These are phyloP conservation scores for Blastobotrys parvus DNA, from an alignment of 805 yeast genomes.

Conservation along the genomic window DNA sequence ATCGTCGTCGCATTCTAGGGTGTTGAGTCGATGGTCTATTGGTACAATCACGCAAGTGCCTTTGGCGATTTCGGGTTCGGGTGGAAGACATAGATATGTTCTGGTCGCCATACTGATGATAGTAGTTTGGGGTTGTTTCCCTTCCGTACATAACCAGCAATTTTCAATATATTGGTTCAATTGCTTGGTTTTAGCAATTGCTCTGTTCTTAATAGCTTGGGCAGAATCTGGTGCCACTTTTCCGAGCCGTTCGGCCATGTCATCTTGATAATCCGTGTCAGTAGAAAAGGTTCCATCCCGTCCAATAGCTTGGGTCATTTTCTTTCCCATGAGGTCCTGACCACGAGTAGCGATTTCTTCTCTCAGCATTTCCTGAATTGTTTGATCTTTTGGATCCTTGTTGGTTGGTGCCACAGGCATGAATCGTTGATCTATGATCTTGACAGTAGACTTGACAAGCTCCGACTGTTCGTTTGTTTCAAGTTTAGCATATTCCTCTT, in stretches of 20 bases:
- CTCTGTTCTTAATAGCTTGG: constrained; percentile 25
- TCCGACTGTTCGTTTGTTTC: no score
- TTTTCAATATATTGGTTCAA: constrained; percentile 27
- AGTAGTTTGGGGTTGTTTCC: constrained; percentile 19
- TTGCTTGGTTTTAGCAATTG: constrained; percentile 22
- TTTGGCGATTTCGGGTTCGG: constrained; percentile 33
- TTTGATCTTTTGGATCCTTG: constrained; percentile 1
- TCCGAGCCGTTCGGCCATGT: constrained; percentile 33
- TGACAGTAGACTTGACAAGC: no score
- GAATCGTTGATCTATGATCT: constrained; percentile 4
- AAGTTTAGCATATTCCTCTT: constrained; percentile 18
- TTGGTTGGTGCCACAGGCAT: constrained; percentile 5
- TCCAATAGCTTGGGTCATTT: constrained; percentile 30
- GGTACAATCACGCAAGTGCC: constrained; percentile 36
- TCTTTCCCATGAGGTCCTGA: constrained; percentile 18
- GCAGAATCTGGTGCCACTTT: constrained; percentile 20
- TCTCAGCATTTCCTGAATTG: constrained; percentile 29
- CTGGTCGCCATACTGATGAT: constrained; percentile 30
- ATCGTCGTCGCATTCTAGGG: constrained; percentile 35
- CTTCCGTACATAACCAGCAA: constrained; percentile 33
- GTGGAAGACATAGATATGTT: constrained; percentile 33
- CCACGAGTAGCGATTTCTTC: constrained; percentile 32
- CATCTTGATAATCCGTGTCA: constrained; percentile 39
- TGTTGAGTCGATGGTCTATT: constrained; percentile 32
- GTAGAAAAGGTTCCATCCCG: constrained; percentile 31